phyloP scores from a whole-genome alignment of 2,329 filamentous ascomycete genomes.

The Rhinocladiella mackenziei region DNA sequence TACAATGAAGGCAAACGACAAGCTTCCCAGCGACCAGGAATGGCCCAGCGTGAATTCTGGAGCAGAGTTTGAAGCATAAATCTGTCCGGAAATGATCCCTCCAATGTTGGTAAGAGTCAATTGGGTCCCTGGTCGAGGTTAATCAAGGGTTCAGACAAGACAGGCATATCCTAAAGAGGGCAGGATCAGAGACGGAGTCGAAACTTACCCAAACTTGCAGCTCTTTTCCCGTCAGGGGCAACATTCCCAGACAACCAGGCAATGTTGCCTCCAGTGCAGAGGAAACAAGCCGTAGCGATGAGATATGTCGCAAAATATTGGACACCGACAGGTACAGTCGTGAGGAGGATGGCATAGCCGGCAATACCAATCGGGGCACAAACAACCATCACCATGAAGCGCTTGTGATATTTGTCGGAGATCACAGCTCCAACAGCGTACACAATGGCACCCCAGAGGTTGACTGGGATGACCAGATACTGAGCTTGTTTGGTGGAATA shows the following conservation, averaged over 20 bases:
- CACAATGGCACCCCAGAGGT: conserved; percentile 33
- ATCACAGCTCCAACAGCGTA: conserved; percentile 32
- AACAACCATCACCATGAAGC: conserved; percentile 37
- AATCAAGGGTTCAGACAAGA: neutral
- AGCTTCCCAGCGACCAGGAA: conserved; percentile 18
- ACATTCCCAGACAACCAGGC: conserved; percentile 34
- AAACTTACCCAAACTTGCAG: conserved; percentile 37
- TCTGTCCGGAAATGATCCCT: conserved; percentile 47
- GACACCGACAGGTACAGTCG: conserved; percentile 27
- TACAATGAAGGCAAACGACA: conserved; percentile 19
- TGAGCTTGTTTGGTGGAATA: conserved; percentile 45
- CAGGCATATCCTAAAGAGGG: no score
- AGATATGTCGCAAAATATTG: conserved; percentile 33
- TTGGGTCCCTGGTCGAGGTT: conserved; percentile 10
- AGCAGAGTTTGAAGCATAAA: conserved; percentile 21
- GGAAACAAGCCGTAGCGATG: conserved; percentile 40
- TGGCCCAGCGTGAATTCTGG: conserved; percentile 21
- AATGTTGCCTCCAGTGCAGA: conserved; percentile 33
- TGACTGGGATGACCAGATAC: conserved; percentile 37
- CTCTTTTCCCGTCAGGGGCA: conserved; percentile 32
- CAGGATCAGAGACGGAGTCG: neutral
- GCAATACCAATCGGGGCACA: conserved; percentile 34
- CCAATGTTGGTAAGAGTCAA: conserved; percentile 30
- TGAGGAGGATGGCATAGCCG: conserved; percentile 36
- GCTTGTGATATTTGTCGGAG: conserved; percentile 33